Evolutionary conservation across 2,329 filamentous ascomycete species (phyloP).

Genomic region (Xylaria sp.): DNA sequence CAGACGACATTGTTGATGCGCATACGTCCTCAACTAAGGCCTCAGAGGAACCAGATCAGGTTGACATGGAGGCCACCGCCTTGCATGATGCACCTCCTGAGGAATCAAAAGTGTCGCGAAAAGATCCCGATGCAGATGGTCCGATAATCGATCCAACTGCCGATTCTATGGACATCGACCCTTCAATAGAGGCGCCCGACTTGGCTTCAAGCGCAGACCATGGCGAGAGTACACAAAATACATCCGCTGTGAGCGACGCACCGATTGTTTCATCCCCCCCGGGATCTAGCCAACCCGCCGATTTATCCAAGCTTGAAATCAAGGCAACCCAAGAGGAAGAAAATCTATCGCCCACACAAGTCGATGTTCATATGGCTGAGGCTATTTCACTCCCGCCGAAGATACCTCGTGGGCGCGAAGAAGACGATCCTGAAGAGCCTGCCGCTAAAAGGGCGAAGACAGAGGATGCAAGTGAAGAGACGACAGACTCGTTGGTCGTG

Average conservation of each 20-base stretch:
- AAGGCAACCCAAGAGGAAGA: constrained; percentile 34
- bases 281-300: constrained; percentile 41
- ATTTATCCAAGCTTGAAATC: constrained; percentile 42
- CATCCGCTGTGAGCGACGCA: constrained; percentile 32
- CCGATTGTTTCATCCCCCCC: constrained; percentile 38
- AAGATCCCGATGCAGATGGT: too few relatives aligned
- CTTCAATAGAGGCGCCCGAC: constrained; percentile 30
- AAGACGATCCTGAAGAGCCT: constrained; percentile 70
- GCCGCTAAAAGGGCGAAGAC: constrained; percentile 82
- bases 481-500: constrained; percentile 37
- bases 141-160: too few relatives aligned
- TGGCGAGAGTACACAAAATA: constrained; percentile 32
- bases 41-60: neutral
- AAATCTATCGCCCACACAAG: constrained; percentile 30
- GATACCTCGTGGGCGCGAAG: constrained; percentile 76
- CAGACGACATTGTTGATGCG: neutral
- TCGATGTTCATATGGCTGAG: constrained; percentile 36
- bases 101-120: constrained; percentile 16
- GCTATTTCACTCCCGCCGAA: constrained; percentile 51
- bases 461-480: constrained; percentile 52
- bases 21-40: neutral
- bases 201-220: constrained; percentile 31
- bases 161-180: constrained; percentile 43
- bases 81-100: constrained; percentile 14
- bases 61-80: neutral